Evolutionary conservation across 179 eudicot species (phyloP), one percentile per base, ranked within the genome.

Genomic region (Sideroxylon spinosum): DNA sequence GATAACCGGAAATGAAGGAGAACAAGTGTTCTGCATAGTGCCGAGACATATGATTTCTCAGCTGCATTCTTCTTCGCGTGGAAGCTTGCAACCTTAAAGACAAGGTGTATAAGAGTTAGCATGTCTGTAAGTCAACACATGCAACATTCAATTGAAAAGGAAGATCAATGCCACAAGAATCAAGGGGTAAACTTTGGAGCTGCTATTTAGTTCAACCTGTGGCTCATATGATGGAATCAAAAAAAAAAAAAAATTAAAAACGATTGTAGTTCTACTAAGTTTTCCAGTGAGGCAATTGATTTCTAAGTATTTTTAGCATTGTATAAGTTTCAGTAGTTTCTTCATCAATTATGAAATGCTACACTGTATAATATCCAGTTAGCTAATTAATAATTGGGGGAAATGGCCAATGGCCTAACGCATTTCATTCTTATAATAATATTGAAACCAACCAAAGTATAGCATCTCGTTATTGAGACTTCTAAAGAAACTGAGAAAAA

Each of bases 21-120:
- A 37, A 87, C 86, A 29, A 92, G 82, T 66, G 83, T 82, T 88
- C 82, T 91, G 85, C 93, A 89, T 55, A 96, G 79, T 48, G 97
- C 98, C 80, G 90, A 83, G 37, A 88, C 20, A 69, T 92, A 96
- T 44, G 99, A 76, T 83, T 91, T 96, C 82, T 90, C 98, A 20
- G 97, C 92, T 11, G 94, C 86, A 63, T 89, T 87, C 88, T 92
- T 96, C 86, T 88, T 96, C 62, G 78, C 25, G 70, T 71, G 85
- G 81, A 91, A 93, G 77, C 83, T 76, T 32, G 84, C 80, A 67
- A 91, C 86, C 99, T 95, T 80, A 17, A 74, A 37, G n/a, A 73
- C 37, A 37, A 64, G 6, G 57, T 49, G 63, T 9, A 32, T 16
- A 70, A 7, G 28, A 28, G 19, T 79, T 74, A 44, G n/a, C 28